phyloP scores from a whole-genome alignment of 2,329 filamentous ascomycete species.

The Nigrospora oryzae region DNA sequence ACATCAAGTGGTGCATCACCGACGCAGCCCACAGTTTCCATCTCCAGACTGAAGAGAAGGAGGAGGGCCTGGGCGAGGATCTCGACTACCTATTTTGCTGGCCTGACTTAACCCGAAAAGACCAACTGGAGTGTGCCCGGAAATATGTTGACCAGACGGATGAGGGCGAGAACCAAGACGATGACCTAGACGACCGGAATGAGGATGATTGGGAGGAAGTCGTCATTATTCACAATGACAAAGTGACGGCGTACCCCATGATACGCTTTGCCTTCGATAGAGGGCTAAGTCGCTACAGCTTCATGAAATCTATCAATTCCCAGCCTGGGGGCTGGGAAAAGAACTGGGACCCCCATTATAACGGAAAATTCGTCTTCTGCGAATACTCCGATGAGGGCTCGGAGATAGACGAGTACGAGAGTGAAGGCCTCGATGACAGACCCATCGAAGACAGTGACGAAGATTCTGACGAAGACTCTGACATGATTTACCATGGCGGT shows the following conservation, averaged over 20 bases:
- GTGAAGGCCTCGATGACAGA: slow-evolving; percentile 12
- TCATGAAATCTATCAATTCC: neutral
- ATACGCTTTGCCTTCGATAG: slow-evolving; percentile 5
- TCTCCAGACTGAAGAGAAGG: slow-evolving; percentile 9
- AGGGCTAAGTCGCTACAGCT: slow-evolving; percentile 7
- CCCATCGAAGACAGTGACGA: slow-evolving; percentile 9
- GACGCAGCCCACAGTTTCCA: slow-evolving; percentile 11
- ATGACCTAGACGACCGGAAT: neutral
- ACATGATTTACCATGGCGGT: neutral
- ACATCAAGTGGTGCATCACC: slow-evolving; percentile 15
- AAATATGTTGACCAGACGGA: neutral
- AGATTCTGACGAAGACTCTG: slow-evolving; percentile 5
- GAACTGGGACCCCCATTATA: slow-evolving; percentile 1
- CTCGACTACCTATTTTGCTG: slow-evolving; percentile 17
- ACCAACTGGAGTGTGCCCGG: slow-evolving; percentile 1
- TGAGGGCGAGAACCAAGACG: neutral
- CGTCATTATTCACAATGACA: neutral
- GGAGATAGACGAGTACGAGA: slow-evolving; percentile 16
- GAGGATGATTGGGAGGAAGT: neutral
- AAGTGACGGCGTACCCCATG: slow-evolving; percentile 8
- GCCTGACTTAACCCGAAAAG: slow-evolving; percentile 12
- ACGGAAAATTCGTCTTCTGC: neutral
- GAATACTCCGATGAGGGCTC: neutral
- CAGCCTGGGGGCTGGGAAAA: slow-evolving; percentile 1
- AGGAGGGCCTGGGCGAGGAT: slow-evolving; percentile 9